Percentiles rank a stretch among this genome's conserved stretches.
Conservation (phyloP, 768 basidiomycete genomes). For the Lentinula detonsa region DNA sequence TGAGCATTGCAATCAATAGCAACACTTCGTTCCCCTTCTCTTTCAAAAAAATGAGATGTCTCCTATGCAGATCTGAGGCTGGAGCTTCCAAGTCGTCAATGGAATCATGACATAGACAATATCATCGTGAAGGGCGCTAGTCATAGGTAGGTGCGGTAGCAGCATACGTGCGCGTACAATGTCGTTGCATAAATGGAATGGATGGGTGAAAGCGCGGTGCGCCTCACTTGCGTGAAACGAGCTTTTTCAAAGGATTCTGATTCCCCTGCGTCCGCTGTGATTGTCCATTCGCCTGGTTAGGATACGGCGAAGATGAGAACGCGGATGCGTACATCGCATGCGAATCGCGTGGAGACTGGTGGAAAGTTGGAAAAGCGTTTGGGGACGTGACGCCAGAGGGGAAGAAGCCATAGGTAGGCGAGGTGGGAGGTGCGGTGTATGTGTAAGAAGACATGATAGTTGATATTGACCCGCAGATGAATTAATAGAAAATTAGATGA, state of each 20-base stretch:
- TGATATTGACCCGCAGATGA: constrained; percentile 1
- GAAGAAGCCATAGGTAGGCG: constrained; percentile 57
- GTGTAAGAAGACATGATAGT: constrained; percentile 41
- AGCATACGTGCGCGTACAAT: not conserved
- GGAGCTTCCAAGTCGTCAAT: not conserved
- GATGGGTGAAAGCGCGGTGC: not conserved
- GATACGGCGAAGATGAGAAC: constrained; percentile 23
- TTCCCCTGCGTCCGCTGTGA: constrained; percentile 18
- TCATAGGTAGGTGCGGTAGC: not conserved
- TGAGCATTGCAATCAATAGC: not conserved
- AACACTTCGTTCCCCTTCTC: not conserved
- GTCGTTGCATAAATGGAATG: not conserved
- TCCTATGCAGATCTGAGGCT: not conserved
- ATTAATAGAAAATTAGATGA: not conserved
- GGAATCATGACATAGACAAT: not conserved
- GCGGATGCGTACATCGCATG: constrained; percentile 51
- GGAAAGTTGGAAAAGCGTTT: constrained; percentile 49
- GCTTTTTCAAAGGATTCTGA: constrained; percentile 25
- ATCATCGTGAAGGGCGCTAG: not conserved
- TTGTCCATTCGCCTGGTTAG: constrained; percentile 13
- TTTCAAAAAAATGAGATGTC: not conserved
- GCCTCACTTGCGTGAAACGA: constrained; percentile 23
- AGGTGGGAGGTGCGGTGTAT: constrained; percentile 38
- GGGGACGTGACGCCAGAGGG: constrained; percentile 49
- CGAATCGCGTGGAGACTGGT: constrained; percentile 55